phyloP scores from a whole-genome alignment of 306 rosid genomes.

The Cucumis sativus region Cucumber_9930_V3 NC_026658.2:20313001-20313500 shows the following conservation, averaged over 20 bases:
- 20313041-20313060: conserved; percentile 97
- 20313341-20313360: conserved; percentile 44
- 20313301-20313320: conserved; percentile 67
- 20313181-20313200: conserved; percentile 87
- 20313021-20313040: conserved; percentile 81
- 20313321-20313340: conserved; percentile 73
- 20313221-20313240: conserved; percentile 73
- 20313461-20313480: background rate
- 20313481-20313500: background rate
- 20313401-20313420: background rate
- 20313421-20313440: background rate
- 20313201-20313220: conserved; percentile 56
- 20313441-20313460: background rate
- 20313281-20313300: conserved; percentile 83
- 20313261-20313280: conserved; percentile 97
- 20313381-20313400: background rate
- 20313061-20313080: conserved; percentile 16
- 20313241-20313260: conserved; percentile 93
- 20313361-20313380: background rate
- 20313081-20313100: background rate
- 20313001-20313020: conserved; percentile 87
- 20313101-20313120: background rate
- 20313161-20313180: conserved; percentile 70
- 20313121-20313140: conserved; percentile 4
- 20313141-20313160: conserved; percentile 98